Evolutionary conservation across 495 filamentous ascomycete genomes (phyloP), one percentile per base, ranked within the genome.

Genomic region (Chlorociboria aeruginascens): DNA sequence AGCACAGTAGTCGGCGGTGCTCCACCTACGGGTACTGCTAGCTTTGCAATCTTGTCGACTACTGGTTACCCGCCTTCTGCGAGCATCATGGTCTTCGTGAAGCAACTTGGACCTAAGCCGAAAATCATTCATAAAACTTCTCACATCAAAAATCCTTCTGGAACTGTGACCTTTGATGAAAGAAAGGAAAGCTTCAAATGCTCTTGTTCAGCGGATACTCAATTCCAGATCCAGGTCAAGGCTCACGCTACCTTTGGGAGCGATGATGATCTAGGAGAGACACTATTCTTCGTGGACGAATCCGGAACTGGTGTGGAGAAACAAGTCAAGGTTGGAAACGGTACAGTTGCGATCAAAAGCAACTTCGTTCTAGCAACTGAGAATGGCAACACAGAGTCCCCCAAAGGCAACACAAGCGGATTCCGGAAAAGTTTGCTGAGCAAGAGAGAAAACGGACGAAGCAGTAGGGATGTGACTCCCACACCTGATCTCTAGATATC

Each of bases 41-140:
- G 69, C 46, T 85, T 99, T 63, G 84, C 83, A 9, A 65, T 99
- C 37, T 62, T 90, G 32, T 84, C 83, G 4, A 89, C 89, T 0
- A 71, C 73, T 2, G 89, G 86, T 29, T 99, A 78, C 67, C 84
- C 88, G 6, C 61, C 77, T 3, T 76, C 74, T 8, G 71, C 86
- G n/a, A 87, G 95, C 58, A 68, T 97, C 33, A 87, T 88, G 55
- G 78, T 96, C 35, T 67, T 76, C 46, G 66, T 97, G 54, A 77
- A 77, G 56, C 77, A 83, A 45, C 49, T 83, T 20, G 66, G 70
- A 0, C 51, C 73, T 40, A 89, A 88, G 66, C 61, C 70, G 8
- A 95, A 90, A 66, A 74, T 83, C 38, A 72, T 95, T 46, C 77
- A 85, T 67, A 96, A 97, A 68, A 90, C 84, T 13, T 94, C 95